Conservation (phyloP, 2,329 filamentous ascomycete genomes). For the Botryotinia calthae region DNA sequence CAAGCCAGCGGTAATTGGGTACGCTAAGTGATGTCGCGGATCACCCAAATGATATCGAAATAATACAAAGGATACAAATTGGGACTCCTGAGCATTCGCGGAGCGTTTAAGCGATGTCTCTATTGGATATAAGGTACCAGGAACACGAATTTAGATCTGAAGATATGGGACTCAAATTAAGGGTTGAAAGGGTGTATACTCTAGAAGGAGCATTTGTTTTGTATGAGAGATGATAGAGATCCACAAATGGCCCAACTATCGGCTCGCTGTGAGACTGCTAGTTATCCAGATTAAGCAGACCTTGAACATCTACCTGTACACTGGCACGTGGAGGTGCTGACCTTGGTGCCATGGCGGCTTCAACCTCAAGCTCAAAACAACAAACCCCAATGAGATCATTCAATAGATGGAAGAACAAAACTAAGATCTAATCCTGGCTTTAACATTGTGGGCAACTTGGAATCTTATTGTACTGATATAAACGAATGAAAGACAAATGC, state of each 20-base stretch:
- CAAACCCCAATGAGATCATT: not conserved
- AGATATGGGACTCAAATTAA: not conserved
- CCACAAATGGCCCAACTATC: not conserved
- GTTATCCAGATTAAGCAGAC: not conserved
- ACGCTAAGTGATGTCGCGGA: not conserved
- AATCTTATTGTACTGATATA: not conserved
- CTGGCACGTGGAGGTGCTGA: not conserved
- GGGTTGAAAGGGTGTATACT: not conserved
- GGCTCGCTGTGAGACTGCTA: not conserved
- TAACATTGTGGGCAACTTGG: no score
- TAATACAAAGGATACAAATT: not conserved
- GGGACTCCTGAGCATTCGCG: not conserved
- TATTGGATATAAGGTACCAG: not conserved
- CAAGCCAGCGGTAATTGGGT: not conserved
- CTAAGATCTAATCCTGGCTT: not conserved
- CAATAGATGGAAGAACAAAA: not conserved
- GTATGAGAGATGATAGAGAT: not conserved
- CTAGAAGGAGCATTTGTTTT: not conserved
- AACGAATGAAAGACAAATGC: not conserved
- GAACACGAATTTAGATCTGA: not conserved
- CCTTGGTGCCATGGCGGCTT: not conserved
- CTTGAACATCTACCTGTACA: not conserved
- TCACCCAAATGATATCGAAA: no score
- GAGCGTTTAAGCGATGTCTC: not conserved
- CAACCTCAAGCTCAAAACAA: not conserved